Evolutionary conservation across 768 basidiomycete species (phyloP).

Genomic region (Tephrocybe sp.): DNA sequence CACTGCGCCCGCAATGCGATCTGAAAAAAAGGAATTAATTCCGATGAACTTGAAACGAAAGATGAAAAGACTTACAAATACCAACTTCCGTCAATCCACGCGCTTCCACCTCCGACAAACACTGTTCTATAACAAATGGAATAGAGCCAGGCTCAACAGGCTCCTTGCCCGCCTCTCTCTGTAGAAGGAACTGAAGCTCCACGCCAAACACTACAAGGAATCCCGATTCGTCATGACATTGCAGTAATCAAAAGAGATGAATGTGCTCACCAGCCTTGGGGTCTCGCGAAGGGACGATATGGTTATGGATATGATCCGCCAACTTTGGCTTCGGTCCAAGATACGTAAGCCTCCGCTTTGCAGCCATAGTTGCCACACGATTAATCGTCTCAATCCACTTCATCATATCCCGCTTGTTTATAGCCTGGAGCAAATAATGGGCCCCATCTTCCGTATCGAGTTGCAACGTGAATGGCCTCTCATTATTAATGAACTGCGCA

Average conservation of each 20-base stretch:
- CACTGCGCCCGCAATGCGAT: constrained; percentile 79
- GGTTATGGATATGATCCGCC: constrained; percentile 70
- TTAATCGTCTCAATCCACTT: constrained; percentile 78
- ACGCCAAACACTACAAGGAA: constrained; percentile 64
- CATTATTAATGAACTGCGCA: constrained; percentile 71
- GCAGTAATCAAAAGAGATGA: not conserved
- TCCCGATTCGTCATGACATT: constrained; percentile 1
- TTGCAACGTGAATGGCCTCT: constrained; percentile 80
- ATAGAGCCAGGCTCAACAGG: constrained; percentile 55
- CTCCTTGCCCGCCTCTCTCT: constrained; percentile 55
- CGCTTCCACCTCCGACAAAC: constrained; percentile 66
- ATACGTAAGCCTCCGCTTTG: constrained; percentile 78
- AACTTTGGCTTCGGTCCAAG: constrained; percentile 74
- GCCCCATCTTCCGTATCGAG: constrained; percentile 87
- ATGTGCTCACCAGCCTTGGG: constrained; percentile 64
- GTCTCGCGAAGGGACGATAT: constrained; percentile 57
- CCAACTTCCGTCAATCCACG: constrained; percentile 81
- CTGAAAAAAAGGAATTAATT: constrained; percentile 30
- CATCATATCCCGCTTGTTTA: constrained; percentile 65
- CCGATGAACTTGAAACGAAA: not conserved
- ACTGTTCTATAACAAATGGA: constrained; percentile 63
- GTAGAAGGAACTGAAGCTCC: constrained; percentile 64
- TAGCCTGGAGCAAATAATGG: constrained; percentile 74
- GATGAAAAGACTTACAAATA: constrained; percentile 57
- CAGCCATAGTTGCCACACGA: constrained; percentile 67